These are phyloP conservation scores for Mercurialis annua DNA, from an alignment of 345 rosid species.

Conservation along the genomic window DNA sequence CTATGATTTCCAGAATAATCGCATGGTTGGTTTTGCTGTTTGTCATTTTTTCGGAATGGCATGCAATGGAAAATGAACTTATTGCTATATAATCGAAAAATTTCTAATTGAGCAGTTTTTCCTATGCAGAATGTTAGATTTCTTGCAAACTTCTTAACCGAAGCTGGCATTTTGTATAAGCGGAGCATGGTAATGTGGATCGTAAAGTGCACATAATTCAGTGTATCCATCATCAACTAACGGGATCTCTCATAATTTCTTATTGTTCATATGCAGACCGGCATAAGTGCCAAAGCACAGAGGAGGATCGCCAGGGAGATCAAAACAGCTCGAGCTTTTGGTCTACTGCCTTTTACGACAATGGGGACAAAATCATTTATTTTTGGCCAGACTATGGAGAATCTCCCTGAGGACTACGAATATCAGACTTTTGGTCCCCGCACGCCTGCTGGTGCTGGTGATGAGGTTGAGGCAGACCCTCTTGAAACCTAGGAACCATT, in stretches of 20 bases:
- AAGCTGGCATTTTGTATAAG: slow-evolving; percentile 77
- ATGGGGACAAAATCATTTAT: slow-evolving; percentile 85
- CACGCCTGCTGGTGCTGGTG: neutral
- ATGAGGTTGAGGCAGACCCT: neutral
- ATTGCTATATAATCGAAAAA: neutral
- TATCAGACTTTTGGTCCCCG: slow-evolving; percentile 29
- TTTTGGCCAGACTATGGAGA: slow-evolving; percentile 64
- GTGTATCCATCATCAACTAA: neutral
- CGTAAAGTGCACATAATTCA: neutral
- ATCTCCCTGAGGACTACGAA: slow-evolving; percentile 48
- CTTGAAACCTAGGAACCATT: neutral
- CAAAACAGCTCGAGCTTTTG: slow-evolving; percentile 89
- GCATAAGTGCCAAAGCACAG: slow-evolving; percentile 91
- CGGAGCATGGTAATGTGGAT: slow-evolving; percentile 55
- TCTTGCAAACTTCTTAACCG: slow-evolving; percentile 78
- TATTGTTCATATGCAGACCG: slow-evolving; percentile 43
- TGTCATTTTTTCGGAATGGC: neutral
- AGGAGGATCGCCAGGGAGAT: slow-evolving; percentile 93
- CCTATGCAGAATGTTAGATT: slow-evolving; percentile 77
- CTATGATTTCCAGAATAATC: neutral
- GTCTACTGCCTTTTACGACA: slow-evolving; percentile 87
- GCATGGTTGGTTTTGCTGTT: neutral
- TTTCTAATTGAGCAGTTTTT: neutral
- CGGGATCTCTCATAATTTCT: neutral
- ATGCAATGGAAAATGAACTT: neutral